Conservation (phyloP, 768 basidiomycete species). For the Psilocybe sp. region DNA sequence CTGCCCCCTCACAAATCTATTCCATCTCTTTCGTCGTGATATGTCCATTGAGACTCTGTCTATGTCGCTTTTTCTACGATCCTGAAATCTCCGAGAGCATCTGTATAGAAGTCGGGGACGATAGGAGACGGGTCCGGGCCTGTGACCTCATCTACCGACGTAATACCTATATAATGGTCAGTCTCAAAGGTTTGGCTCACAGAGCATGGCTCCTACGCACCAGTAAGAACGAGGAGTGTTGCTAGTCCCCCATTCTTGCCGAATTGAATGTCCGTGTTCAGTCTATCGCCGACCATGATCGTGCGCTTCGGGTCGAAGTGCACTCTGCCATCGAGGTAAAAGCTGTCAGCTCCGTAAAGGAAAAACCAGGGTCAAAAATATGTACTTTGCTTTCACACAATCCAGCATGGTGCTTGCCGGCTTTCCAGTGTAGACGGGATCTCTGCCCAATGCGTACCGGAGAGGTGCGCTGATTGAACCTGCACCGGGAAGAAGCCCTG, state of each 20-base stretch:
- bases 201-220: constrained; percentile 32
- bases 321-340: constrained; percentile 48
- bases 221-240: constrained; percentile 91
- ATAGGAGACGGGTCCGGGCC: constrained; percentile 68
- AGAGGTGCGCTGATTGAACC: constrained; percentile 85
- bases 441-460: constrained; percentile 62
- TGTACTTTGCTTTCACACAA: constrained; percentile 72
- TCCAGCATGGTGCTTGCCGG: constrained; percentile 92
- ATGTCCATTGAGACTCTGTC: constrained; percentile 1
- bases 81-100: constrained; percentile 80
- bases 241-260: constrained; percentile 82
- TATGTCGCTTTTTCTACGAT: constrained; percentile 24
- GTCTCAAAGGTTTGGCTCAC: constrained; percentile 1
- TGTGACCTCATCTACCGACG: constrained; percentile 68
- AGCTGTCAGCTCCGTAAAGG: constrained; percentile 9
- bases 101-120: constrained; percentile 78
- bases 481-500: constrained; percentile 77
- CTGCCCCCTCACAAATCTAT: constrained; percentile 9
- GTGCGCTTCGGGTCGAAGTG: constrained; percentile 83
- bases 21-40: constrained; percentile 5
- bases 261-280: constrained; percentile 95
- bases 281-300: constrained; percentile 94
- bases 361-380: constrained; percentile 5
- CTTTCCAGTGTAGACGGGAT: constrained; percentile 84
- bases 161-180: constrained; percentile 56